A percentile compares a stretch with the other conserved stretches of the same genome.
These are phyloP conservation scores for Monocercomonoides exilis DNA, from an alignment of 78 protist genomes.

Conservation along the genomic window DNA sequence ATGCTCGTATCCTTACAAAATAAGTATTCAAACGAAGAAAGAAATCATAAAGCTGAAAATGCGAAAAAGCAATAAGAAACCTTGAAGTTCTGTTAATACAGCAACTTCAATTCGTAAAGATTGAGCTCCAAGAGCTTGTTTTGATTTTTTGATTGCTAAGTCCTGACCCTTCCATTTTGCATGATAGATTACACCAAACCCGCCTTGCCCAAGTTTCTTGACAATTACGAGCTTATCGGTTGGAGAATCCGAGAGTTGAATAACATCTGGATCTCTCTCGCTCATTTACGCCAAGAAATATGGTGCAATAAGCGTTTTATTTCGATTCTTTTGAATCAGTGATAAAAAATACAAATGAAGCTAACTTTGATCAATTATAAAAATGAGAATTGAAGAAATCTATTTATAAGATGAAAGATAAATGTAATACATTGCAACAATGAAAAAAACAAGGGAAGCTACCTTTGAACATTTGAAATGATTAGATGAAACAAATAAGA, in stretches of 20 bases:
- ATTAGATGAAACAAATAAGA: no score
- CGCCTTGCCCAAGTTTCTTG: not conserved
- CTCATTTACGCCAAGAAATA: no score
- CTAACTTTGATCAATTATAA: no score
- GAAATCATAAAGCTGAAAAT: no score
- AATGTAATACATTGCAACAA: no score
- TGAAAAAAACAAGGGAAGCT: no score
- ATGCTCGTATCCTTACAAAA: not conserved
- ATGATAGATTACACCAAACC: not conserved
- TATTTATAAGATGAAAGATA: no score
- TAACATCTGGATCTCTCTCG: not conserved
- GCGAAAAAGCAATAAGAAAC: not conserved
- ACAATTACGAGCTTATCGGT: not conserved
- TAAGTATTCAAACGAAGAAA: not conserved
- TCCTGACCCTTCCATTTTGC: not conserved
- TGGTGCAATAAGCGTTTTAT: no score
- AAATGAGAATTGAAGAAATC: no score
- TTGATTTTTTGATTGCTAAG: not conserved
- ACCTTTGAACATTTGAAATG: no score
- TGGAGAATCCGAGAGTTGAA: not conserved
- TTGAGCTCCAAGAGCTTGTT: not conserved
- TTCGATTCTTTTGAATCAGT: no score
- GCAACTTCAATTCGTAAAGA: not conserved
- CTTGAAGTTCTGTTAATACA: not conserved
- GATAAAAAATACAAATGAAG: no score